phyloP scores from a whole-genome alignment of 2,329 filamentous ascomycete species.

The Penicillium brasilianum region DNA sequence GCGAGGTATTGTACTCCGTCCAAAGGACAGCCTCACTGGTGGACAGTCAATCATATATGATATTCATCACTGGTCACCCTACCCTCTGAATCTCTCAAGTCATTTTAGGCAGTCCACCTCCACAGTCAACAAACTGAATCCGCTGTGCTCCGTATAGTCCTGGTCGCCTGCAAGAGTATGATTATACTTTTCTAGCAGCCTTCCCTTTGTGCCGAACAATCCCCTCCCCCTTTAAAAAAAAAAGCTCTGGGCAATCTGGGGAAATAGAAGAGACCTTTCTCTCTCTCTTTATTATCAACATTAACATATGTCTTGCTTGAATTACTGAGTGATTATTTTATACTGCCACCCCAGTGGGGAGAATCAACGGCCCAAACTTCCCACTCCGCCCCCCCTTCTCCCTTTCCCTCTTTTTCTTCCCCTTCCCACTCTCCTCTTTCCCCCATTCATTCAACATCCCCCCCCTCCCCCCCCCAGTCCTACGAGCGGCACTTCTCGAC shows the following conservation, averaged over 20 bases:
- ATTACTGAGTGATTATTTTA: neutral
- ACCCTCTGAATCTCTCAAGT: neutral
- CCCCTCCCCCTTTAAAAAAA: neutral
- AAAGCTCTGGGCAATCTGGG: neutral
- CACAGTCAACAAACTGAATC: neutral
- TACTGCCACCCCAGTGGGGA: slow-evolving; percentile 3
- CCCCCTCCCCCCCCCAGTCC: slow-evolving; percentile 23
- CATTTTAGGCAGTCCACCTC: neutral
- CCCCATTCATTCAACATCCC: slow-evolving; percentile 26
- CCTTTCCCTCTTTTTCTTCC: slow-evolving; percentile 32
- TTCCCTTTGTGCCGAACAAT: slow-evolving; percentile 1
- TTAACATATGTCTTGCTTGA: neutral
- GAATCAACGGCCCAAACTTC: neutral
- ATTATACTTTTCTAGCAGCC: slow-evolving; percentile 1
- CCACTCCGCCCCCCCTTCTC: slow-evolving; percentile 34
- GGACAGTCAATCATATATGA: neutral
- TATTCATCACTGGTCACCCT: neutral
- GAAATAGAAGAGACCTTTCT: neutral
- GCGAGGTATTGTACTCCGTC: neutral
- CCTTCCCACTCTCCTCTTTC: slow-evolving; percentile 21
- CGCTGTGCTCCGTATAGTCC: neutral
- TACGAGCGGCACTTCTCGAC: slow-evolving; percentile 38
- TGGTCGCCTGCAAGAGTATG: neutral
- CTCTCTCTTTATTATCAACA: neutral
- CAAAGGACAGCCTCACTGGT: neutral